Conservation (phyloP, 2,329 filamentous ascomycete species). For the Aspergillus cejpii region DNA sequence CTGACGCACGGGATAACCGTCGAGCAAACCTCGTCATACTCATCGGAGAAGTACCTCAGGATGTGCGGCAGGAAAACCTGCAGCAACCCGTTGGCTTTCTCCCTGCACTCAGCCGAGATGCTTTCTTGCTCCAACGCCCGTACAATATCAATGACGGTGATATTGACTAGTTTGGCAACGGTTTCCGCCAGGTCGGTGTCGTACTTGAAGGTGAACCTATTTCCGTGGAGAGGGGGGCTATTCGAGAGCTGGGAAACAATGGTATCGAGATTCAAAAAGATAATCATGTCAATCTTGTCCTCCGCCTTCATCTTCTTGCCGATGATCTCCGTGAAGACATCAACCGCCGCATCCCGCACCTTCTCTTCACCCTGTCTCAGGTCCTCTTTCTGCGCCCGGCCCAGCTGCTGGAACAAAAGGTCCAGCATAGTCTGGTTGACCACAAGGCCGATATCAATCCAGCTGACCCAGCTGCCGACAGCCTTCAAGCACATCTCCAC, state of each 20-base stretch:
- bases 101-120: slow-evolving; percentile 55
- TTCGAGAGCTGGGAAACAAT: slow-evolving; percentile 80
- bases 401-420: slow-evolving; percentile 77
- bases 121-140: slow-evolving; percentile 69
- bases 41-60: slow-evolving; percentile 90
- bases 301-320: slow-evolving; percentile 94
- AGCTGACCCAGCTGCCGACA: slow-evolving; percentile 96
- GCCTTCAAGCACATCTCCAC: slow-evolving; percentile 84
- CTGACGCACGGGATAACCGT: slow-evolving; percentile 90
- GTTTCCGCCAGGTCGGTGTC: slow-evolving; percentile 93
- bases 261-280: slow-evolving; percentile 77
- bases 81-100: slow-evolving; percentile 72
- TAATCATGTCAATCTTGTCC: slow-evolving; percentile 91
- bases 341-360: slow-evolving; percentile 83
- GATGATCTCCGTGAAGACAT: slow-evolving; percentile 91
- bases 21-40: slow-evolving; percentile 96
- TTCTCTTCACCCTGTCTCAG: slow-evolving; percentile 66
- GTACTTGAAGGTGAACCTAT: slow-evolving; percentile 75
- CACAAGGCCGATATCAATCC: slow-evolving; percentile 92
- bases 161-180: slow-evolving; percentile 93
- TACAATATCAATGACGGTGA: slow-evolving; percentile 77
- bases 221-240: slow-evolving; percentile 72
- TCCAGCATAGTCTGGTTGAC: slow-evolving; percentile 84
- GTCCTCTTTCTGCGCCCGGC: slow-evolving; percentile 58
- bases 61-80: slow-evolving; percentile 79